Conservation (phyloP, 140 eudicot species). For the Oenanthe javanica region DNA sequence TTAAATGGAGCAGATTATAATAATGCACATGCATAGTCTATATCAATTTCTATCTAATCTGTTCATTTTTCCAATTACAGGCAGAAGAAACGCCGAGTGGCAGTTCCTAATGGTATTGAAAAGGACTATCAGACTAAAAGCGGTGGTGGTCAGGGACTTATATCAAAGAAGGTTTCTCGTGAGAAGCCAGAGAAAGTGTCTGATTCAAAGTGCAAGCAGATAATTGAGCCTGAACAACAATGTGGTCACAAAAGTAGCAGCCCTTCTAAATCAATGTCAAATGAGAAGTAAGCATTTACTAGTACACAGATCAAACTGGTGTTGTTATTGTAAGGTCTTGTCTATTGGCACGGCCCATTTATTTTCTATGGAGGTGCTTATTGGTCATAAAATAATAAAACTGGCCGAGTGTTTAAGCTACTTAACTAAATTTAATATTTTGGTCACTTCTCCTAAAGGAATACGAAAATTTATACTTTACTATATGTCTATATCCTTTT, state of each 20-base stretch:
- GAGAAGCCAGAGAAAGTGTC: conserved; percentile 19
- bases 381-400: neutral
- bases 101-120: conserved; percentile 17
- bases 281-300: conserved; percentile 23
- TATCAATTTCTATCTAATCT: neutral
- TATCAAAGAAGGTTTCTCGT: conserved; percentile 15
- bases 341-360: neutral
- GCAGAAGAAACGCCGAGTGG: conserved; percentile 41
- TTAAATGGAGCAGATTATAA: neutral
- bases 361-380: neutral
- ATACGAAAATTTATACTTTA: neutral
- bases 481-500: neutral
- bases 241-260: conserved; percentile 24
- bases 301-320: neutral
- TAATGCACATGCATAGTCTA: neutral
- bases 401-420: neutral
- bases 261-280: conserved; percentile 16
- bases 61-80: conserved; percentile 18
- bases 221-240: conserved; percentile 12
- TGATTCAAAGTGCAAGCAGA: conserved; percentile 13
- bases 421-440: neutral
- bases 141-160: conserved; percentile 11
- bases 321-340: neutral
- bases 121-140: conserved; percentile 29
- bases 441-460: neutral